Conservation (phyloP, 441 rosid genomes). For the Isatis lusitanica region DNA sequence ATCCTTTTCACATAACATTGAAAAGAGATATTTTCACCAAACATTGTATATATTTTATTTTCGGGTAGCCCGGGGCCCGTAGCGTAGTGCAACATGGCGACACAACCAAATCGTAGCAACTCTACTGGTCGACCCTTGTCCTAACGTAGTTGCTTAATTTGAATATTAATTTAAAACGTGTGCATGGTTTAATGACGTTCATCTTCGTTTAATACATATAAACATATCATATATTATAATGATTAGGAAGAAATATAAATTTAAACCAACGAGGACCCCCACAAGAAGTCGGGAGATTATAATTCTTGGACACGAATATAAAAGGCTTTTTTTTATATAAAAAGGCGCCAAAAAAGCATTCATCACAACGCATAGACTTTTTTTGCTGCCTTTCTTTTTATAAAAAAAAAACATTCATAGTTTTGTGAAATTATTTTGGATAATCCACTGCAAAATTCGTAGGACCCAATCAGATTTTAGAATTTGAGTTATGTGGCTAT, state of each 20-base stretch:
- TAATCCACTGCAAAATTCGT: constrained; percentile 35
- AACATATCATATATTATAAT: constrained; percentile 1
- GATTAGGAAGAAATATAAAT: constrained; percentile 1
- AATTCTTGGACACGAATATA: constrained; percentile 24
- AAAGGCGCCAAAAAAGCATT: constrained; percentile 10
- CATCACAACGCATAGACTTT: constrained; percentile 25
- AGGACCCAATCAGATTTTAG: constrained; percentile 41
- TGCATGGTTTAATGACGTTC: constrained; percentile 29
- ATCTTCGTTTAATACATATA: constrained; percentile 10
- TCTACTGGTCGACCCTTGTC: constrained; percentile 31
- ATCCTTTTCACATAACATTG: not conserved
- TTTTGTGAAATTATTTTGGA: constrained; percentile 21
- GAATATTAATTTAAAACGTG: constrained; percentile 21
- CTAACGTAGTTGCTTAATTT: constrained; percentile 20
- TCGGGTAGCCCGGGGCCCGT: constrained; percentile 5
- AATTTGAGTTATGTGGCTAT: constrained; percentile 17
- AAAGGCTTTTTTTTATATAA: not conserved
- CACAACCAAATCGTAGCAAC: constrained; percentile 31
- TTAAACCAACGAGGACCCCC: constrained; percentile 6
- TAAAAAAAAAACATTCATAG: not conserved
- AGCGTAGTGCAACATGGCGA: constrained; percentile 31
- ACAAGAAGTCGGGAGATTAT: constrained; percentile 35
- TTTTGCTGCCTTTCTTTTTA: not conserved
- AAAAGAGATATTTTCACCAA: constrained; percentile 25
- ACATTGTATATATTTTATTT: not conserved